These are phyloP conservation scores for Trematosphaeria pertusa DNA, from an alignment of 2,329 filamentous ascomycete genomes.

Conservation along the genomic window DNA sequence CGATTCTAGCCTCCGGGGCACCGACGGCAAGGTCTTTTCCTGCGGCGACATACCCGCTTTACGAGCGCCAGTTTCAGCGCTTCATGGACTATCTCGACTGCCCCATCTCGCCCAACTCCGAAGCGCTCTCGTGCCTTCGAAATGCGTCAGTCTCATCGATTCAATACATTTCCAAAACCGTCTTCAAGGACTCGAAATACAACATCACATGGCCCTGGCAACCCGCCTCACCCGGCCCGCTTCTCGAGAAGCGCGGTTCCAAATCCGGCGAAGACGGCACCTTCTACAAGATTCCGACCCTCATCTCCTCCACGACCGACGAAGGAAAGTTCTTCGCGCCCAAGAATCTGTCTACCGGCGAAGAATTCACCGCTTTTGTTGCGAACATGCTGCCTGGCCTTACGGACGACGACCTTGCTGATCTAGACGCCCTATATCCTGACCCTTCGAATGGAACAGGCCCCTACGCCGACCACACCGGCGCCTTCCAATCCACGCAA, in stretches of 20 bases:
- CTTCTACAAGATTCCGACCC: slow-evolving; percentile 41
- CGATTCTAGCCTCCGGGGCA: slow-evolving; percentile 43
- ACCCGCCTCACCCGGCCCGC: slow-evolving; percentile 54
- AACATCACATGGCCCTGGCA: slow-evolving; percentile 59
- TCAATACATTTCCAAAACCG: slow-evolving; percentile 46
- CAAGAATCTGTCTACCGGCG: slow-evolving; percentile 42
- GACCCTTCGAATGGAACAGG: slow-evolving; percentile 21
- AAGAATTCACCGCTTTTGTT: slow-evolving; percentile 45
- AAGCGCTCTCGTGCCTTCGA: slow-evolving; percentile 50
- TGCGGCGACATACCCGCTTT: slow-evolving; percentile 37
- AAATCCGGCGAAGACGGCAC: slow-evolving; percentile 41
- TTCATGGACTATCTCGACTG: slow-evolving; percentile 42
- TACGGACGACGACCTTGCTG: slow-evolving; percentile 33
- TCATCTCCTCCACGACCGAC: slow-evolving; percentile 48
- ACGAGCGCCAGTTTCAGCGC: slow-evolving; percentile 35
- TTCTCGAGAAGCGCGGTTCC: slow-evolving; percentile 58
- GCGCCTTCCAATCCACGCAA: slow-evolving; percentile 51
- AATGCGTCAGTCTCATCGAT: slow-evolving; percentile 47
- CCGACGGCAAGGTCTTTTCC: slow-evolving; percentile 47
- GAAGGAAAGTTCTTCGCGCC: slow-evolving; percentile 41
- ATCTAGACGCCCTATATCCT: slow-evolving; percentile 40
- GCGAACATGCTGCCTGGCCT: slow-evolving; percentile 38
- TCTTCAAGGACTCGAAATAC: slow-evolving; percentile 49
- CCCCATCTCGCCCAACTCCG: slow-evolving; percentile 28
- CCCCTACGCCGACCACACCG: slow-evolving; percentile 36